Evolutionary conservation across 305 asterid genomes (phyloP), one percentile per base, ranked within the genome.

Genomic region (Solanum aculeatissimum): DNA sequence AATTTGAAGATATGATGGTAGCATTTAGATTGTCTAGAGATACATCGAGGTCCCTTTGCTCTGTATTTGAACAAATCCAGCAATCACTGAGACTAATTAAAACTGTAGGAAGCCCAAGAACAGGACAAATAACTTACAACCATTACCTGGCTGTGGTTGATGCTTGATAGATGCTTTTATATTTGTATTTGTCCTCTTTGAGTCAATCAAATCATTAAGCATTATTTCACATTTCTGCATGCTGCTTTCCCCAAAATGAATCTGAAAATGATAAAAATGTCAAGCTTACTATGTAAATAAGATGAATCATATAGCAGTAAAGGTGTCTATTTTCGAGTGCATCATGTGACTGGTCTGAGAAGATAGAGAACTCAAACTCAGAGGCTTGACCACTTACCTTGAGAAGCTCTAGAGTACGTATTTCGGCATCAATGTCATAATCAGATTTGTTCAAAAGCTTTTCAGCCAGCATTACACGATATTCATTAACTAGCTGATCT

Each of bases 391-490:
- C 35, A 38, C 88, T 66, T 83, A 96, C 99, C 99, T 96, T 96
- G 87, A 96, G 95, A 86, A 96, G 98, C 90, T 96, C 99, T 86
- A 96, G 84, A 71, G 97, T 95, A 60, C 97, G 98, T 83, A 96
- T 96, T 89, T 96, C 98, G 12, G 93, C 92, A 92, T 96, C 99
- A 87, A 95, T 96, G 74, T 95, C 99, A 91, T 94, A 96, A 90
- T 96, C 97, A 43, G 89, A 92, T 91, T 96, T 96, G 88, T 96
- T 95, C 86, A 96, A 93, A 88, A 96, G 98, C 90, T 95, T 96
- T 89, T 96, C 99, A 74, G 99, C 99, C 87, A 96, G 92, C 99
- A 95, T 96, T 83, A 96, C 97, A 89, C 98, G 98, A 86, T 96
- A 96, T 90, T 96, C 99, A 80, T 91, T 95, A 83, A 96, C 97